Conservation (phyloP, 805 yeast genomes). For the Candida peoriensis region DNA sequence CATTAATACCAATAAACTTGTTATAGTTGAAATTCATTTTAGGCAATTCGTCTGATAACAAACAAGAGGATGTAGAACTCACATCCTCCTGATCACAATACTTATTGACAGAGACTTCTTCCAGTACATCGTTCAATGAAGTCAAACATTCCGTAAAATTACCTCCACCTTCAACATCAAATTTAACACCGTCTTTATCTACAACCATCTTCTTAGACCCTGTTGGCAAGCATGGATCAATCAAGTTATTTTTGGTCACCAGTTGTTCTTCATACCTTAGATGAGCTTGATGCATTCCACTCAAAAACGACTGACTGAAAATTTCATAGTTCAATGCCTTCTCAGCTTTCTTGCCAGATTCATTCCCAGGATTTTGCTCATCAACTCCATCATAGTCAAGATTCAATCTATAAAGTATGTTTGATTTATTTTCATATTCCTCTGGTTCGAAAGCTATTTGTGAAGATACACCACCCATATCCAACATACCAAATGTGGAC, state of each 20-base stretch:
- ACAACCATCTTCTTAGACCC: slow-evolving; percentile 28
- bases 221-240: slow-evolving; percentile 56
- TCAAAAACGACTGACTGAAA: slow-evolving; percentile 52
- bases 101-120: slow-evolving; percentile 17
- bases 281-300: slow-evolving; percentile 58
- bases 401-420: slow-evolving; percentile 41
- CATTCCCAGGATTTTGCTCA: no score
- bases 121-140: slow-evolving; percentile 41
- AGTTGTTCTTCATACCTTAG: slow-evolving; percentile 38
- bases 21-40: slow-evolving; percentile 51
- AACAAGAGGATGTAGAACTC: slow-evolving; percentile 35
- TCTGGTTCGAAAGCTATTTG: slow-evolving; percentile 63
- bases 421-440: slow-evolving; percentile 36
- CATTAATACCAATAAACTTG: slow-evolving; percentile 60
- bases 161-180: slow-evolving; percentile 44
- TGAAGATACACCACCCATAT: slow-evolving; percentile 98
- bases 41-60: slow-evolving; percentile 48
- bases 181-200: slow-evolving; percentile 10
- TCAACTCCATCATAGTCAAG: slow-evolving; percentile 34
- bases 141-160: slow-evolving; percentile 44
- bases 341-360: slow-evolving; percentile 18
- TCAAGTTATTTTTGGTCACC: slow-evolving; percentile 11
- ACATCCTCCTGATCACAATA: slow-evolving; percentile 19
- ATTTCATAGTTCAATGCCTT: slow-evolving; percentile 34
- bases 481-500: slow-evolving; percentile 73